phyloP scores from a whole-genome alignment of 192 early-diverging fungal species.

The Martensiomyces pterosporus region DNA sequence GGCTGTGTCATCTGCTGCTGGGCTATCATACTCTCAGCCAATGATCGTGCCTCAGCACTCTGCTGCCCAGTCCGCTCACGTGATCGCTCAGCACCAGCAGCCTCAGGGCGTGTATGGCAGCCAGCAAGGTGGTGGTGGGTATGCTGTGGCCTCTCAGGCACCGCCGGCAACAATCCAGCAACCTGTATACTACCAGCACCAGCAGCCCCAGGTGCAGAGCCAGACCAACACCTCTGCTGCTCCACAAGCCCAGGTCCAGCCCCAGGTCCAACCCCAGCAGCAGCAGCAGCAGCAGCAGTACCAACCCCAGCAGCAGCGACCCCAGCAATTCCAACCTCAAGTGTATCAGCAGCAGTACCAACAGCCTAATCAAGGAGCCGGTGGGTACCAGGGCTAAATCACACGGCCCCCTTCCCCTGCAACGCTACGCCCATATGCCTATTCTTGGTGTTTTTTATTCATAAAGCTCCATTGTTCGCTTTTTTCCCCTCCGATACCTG shows the following conservation, averaged over 20 bases:
- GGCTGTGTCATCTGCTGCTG: not conserved
- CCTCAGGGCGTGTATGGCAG: not conserved
- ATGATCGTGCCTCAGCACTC: not conserved
- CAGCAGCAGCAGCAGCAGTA: slow-evolving; percentile 7
- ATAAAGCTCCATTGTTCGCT: too few species aligned
- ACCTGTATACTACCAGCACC: not conserved
- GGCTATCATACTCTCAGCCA: not conserved
- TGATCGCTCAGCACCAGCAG: not conserved
- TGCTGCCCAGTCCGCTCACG: not conserved
- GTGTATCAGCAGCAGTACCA: slow-evolving; percentile 3
- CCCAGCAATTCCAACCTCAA: not conserved
- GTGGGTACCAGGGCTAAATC: not conserved
- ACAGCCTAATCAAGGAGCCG: slow-evolving; percentile 2
- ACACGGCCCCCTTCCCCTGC: not conserved
- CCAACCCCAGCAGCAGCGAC: slow-evolving; percentile 6
- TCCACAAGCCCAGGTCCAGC: slow-evolving; percentile 21
- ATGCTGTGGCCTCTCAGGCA: not conserved
- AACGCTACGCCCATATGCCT: too few species aligned
- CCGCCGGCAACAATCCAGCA: not conserved
- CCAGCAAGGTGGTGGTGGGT: not conserved
- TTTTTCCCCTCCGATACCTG: not conserved
- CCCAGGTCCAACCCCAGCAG: slow-evolving; percentile 18
- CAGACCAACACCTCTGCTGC: slow-evolving; percentile 9
- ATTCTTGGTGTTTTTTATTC: not conserved
- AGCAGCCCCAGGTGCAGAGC: not conserved